Percentiles rank a stretch among this genome's conserved stretches.
These are phyloP conservation scores for Lanmaoa rubissima DNA, from an alignment of 768 basidiomycete species.

Conservation along the genomic window DNA sequence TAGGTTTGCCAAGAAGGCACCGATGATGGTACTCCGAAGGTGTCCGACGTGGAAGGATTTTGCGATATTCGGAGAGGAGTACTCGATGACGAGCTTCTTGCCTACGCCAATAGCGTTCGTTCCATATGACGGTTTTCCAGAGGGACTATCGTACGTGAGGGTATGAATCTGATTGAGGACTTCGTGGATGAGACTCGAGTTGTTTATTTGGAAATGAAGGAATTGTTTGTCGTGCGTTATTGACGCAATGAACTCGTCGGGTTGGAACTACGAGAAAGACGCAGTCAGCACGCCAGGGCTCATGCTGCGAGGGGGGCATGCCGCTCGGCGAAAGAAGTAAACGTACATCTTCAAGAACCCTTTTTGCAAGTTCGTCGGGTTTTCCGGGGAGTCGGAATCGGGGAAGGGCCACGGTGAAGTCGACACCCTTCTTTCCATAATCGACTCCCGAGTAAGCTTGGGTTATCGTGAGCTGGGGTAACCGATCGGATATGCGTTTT, in stretches of 20 bases:
- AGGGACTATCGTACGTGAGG: constrained; percentile 62
- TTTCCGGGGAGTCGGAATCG: constrained; percentile 86
- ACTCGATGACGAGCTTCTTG: constrained; percentile 86
- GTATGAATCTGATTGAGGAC: constrained; percentile 72
- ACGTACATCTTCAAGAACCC: constrained; percentile 72
- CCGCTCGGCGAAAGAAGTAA: neutral
- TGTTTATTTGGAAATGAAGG: constrained; percentile 77
- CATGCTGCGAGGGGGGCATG: neutral
- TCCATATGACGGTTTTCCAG: constrained; percentile 74
- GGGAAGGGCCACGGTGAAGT: constrained; percentile 91
- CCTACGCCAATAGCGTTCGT: constrained; percentile 72
- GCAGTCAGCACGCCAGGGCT: neutral
- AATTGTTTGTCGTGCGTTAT: constrained; percentile 73
- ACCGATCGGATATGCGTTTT: constrained; percentile 59
- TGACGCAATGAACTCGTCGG: constrained; percentile 75
- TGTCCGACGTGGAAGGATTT: constrained; percentile 99
- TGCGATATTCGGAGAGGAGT: constrained; percentile 95
- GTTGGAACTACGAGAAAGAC: constrained; percentile 60
- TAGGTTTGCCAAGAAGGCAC: constrained; percentile 88
- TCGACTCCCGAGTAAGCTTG: constrained; percentile 84
- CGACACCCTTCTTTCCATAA: constrained; percentile 90
- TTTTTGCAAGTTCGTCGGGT: constrained; percentile 70
- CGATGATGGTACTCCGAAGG: constrained; percentile 96
- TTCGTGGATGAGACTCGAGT: constrained; percentile 57
- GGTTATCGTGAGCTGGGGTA: constrained; percentile 65